Base-by-base conservation (phyloP, 2,329 filamentous ascomycete genomes). In the Cladosporium sp. region DNA sequence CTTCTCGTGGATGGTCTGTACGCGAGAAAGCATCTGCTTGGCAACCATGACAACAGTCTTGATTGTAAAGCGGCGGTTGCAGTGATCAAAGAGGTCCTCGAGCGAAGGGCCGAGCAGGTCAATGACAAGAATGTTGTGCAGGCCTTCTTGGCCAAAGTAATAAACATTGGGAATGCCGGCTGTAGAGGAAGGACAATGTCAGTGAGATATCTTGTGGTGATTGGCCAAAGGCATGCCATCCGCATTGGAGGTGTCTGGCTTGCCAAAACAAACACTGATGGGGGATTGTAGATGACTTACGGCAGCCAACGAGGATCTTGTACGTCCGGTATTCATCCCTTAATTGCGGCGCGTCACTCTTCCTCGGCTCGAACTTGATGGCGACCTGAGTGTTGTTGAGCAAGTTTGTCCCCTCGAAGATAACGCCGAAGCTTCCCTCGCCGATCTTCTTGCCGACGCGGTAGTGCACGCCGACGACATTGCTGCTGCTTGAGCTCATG, bases 11-110 rank as follows among this genome's bases (percentile, higher is more conserved):
- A 98, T 97, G 8, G 83, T 86, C 71, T 86, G 92, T 20, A 98
- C 92, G 57, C 92, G 84, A 29, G 91, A 96, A 46, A 96, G 80
- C 93, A 97, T 97, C 71, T 98, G 92, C 75, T 97, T 97, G 38
- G 93, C 92, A 51, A 97, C 91, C 93, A 97, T 96, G 55, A 97
- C 91, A 11, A 96, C 92, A 0, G 93, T 98, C 80, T 98, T 97
- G 69, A 92, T 91, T 6, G 87, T 85, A 74, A 98, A 98, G 60
- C 91, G 85, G 62, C 92, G 82, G 66, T 93, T 93, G 76, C 92
- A 98, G 72, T 95, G 90, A 68, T 98, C 92, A 68, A 98, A 98
- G 16, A 98, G 80, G 67, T 98, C 92, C 69, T 98, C 92, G 53
- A 98, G 79, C 57, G 90, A 95, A 46, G 92, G 92, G 13, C 92